Base-by-base conservation (phyloP, 2,329 filamentous ascomycete genomes). In the Cladophialophora chaetospira region DNA sequence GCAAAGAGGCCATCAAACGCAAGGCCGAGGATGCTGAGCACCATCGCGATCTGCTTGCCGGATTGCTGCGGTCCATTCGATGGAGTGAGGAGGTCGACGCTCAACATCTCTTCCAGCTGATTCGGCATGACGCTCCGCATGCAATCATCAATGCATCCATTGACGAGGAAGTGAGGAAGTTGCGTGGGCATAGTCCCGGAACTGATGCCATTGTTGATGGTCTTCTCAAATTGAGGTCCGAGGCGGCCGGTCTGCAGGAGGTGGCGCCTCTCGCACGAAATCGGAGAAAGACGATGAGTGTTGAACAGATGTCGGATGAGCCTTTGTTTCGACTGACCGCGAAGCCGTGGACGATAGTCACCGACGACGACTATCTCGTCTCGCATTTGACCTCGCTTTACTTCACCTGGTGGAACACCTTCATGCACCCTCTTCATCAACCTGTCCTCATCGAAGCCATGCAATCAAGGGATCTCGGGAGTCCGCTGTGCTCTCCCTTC, bases 401-500 rank as follows among this genome's bases (percentile, higher is more conserved):
- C 61, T 64, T 71, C 15, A 70, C 70, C 5, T 72, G 70, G 70
- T 65, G 61, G 17, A 67, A 69, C 48, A 63, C 56, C 8, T 63
- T 66, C 17, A 67, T 64, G 44, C 61, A 69, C 49, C 70, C 67
- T 66, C 55, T 72, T 29, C 68, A 72, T 33, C 59, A 62, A 13
- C 65, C 68, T 23, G 29, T 69, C 15, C 73, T 74, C 47, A 51
- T 74, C 6, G 60, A 64, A 25, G 70, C 69, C 35, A 74, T 74
- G 72, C 62, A 59, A 54, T 61, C 67, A 13, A 67, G 66, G 3
- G 57, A 69, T 15, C 15, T 66, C 9, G 60, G 60, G 4, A 56
- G 54, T 36, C 56, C 44, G 4, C 33, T 55, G 8, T 72, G 71
- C 58, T 69, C 70, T 1, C 67, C 70, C 2, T 71, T 70, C 40